phyloP scores from a whole-genome alignment of 345 rosid genomes.

The Raphanus sativus region DNA sequence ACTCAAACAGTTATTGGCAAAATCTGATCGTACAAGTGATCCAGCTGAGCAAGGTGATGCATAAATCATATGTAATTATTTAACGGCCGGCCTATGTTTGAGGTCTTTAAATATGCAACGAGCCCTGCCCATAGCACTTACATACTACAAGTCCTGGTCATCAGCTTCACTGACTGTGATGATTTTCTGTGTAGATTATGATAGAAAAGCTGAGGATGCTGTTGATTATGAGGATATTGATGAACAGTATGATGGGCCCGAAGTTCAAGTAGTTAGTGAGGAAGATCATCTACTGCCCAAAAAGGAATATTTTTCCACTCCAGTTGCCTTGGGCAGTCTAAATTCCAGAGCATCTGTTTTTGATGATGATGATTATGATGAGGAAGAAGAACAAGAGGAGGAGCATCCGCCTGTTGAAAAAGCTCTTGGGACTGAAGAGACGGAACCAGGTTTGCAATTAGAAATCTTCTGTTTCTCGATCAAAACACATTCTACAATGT shows the following conservation, averaged over 20 bases:
- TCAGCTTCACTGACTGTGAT: constrained; percentile 25
- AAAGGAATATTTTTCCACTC: constrained; percentile 61
- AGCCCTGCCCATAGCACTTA: constrained; percentile 16
- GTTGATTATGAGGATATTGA: constrained; percentile 94
- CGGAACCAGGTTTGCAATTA: constrained; percentile 48
- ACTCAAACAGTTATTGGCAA: constrained; percentile 69
- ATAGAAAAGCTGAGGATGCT: constrained; percentile 91
- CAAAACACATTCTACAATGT: not conserved
- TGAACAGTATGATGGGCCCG: constrained; percentile 93
- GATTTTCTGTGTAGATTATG: constrained; percentile 64
- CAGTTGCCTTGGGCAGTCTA: constrained; percentile 50
- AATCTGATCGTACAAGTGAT: constrained; percentile 61
- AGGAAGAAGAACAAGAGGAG: constrained; percentile 73
- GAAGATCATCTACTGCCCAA: constrained; percentile 79
- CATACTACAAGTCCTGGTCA: constrained; percentile 23
- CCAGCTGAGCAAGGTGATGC: constrained; percentile 92
- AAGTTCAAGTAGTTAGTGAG: constrained; percentile 71
- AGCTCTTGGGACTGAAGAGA: constrained; percentile 42
- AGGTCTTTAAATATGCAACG: constrained; percentile 5
- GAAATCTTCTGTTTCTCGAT: constrained; percentile 9
- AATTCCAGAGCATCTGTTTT: constrained; percentile 53
- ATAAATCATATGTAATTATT: not conserved
- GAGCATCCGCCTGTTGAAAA: constrained; percentile 47
- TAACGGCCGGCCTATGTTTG: not conserved
- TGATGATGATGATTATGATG: constrained; percentile 94